phyloP scores from a whole-genome alignment of 2,329 filamentous ascomycete species.

The Aspergillus sclerotialis region DNA sequence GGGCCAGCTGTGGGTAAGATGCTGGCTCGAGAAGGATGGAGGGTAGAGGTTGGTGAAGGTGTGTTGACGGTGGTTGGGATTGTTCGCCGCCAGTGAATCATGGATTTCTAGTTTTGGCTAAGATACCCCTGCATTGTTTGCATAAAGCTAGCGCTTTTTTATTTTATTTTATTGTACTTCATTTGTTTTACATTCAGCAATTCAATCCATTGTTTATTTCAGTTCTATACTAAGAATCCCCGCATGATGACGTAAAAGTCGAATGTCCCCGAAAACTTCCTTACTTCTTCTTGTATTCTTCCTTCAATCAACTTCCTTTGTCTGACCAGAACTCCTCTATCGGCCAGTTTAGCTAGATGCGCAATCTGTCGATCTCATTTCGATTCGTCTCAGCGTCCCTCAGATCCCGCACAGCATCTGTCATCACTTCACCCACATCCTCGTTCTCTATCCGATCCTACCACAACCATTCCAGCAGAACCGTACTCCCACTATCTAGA shows the following conservation, averaged over 20 bases:
- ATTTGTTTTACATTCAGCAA: slow-evolving; percentile 1
- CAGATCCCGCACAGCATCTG: slow-evolving; percentile 14
- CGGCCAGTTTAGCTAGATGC: slow-evolving; percentile 16
- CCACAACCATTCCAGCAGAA: slow-evolving; percentile 9
- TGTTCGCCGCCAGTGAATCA: slow-evolving; percentile 20
- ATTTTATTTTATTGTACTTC: neutral
- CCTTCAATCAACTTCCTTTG: neutral
- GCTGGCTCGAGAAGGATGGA: slow-evolving; percentile 76
- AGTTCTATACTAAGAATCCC: slow-evolving; percentile 11
- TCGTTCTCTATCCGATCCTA: slow-evolving; percentile 14
- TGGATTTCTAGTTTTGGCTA: neutral
- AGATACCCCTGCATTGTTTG: slow-evolving; percentile 1
- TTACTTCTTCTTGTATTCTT: neutral
- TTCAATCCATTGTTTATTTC: neutral
- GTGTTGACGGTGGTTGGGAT: slow-evolving; percentile 62
- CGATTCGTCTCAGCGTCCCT: slow-evolving; percentile 15
- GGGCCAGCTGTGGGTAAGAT: slow-evolving; percentile 73
- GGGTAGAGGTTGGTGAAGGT: slow-evolving; percentile 64
- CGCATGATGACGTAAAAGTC: slow-evolving; percentile 25
- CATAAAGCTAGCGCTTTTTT: slow-evolving; percentile 1
- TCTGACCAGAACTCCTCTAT: slow-evolving; percentile 1
- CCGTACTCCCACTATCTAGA: slow-evolving; percentile 21
- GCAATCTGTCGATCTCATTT: slow-evolving; percentile 9
- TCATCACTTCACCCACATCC: slow-evolving; percentile 6
- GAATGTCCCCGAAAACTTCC: neutral